phyloP scores from a whole-genome alignment of 2,329 filamentous ascomycete genomes.

The Kalaharituber pfeilii region DNA sequence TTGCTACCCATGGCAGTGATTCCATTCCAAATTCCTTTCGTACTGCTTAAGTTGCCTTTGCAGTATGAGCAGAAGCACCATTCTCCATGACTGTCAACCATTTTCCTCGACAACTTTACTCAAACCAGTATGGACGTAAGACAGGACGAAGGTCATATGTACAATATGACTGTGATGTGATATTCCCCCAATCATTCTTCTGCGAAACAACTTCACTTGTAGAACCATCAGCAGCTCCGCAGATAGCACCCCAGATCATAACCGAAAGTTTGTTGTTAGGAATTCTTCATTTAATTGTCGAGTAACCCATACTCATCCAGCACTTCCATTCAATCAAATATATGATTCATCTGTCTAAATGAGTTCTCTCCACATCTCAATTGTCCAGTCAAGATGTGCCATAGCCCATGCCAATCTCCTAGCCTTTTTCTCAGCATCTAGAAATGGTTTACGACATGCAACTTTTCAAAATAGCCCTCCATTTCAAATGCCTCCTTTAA shows the following conservation, averaged over 20 bases:
- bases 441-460: not conserved
- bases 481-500: not conserved
- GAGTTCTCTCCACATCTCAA: not conserved
- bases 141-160: not conserved
- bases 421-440: not conserved
- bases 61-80: not conserved
- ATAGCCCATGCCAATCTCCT: not conserved
- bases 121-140: not conserved
- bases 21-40: not conserved
- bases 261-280: constrained; percentile 1
- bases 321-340: not conserved
- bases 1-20: constrained; percentile 2
- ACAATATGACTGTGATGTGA: not conserved
- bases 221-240: not conserved
- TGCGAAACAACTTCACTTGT: not conserved
- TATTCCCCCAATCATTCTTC: not conserved
- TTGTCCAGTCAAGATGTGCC: not conserved
- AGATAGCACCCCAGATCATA: constrained; percentile 7
- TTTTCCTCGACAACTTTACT: not conserved
- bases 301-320: constrained; percentile 2
- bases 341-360: constrained; percentile 5
- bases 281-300: not conserved
- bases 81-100: constrained; percentile 5
- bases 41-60: not conserved
- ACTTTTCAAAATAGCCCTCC: not conserved